These are phyloP conservation scores for Tubosaeta brunneosetosa DNA, from an alignment of 768 basidiomycete genomes.

Conservation along the genomic window DNA sequence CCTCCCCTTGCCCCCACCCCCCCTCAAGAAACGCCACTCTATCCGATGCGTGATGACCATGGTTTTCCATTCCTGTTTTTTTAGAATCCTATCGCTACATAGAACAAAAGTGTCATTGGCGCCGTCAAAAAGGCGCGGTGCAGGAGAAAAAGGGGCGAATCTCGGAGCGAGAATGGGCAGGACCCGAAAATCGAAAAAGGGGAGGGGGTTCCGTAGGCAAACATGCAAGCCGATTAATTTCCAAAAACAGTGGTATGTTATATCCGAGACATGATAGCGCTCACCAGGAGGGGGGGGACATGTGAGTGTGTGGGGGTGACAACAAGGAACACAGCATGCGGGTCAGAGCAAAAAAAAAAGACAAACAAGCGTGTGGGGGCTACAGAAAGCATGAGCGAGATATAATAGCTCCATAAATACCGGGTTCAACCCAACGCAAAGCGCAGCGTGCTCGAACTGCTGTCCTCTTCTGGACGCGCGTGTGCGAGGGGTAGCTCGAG, in stretches of 20 bases:
- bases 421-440: slow-evolving; percentile 27
- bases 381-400: slow-evolving; percentile 1
- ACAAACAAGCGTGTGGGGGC: not conserved
- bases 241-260: not conserved
- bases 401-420: slow-evolving; percentile 30
- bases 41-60: not conserved
- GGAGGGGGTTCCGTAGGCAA: not conserved
- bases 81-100: slow-evolving; percentile 18
- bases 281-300: slow-evolving; percentile 9
- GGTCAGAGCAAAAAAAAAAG: not conserved
- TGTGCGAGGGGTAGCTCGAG: slow-evolving; percentile 16
- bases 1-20: not conserved
- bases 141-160: not conserved
- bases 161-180: not conserved
- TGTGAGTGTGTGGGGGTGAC: not conserved
- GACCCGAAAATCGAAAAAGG: not conserved
- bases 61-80: not conserved
- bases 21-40: not conserved
- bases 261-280: slow-evolving; percentile 4
- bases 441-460: slow-evolving; percentile 27
- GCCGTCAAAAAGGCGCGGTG: not conserved
- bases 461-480: slow-evolving; percentile 14
- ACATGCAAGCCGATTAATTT: slow-evolving; percentile 4
- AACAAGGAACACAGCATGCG: not conserved
- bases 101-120: not conserved